These are phyloP conservation scores for Termitomyces sp. DNA, from an alignment of 1,284 basidiomycete genomes.

Conservation along the genomic window DNA sequence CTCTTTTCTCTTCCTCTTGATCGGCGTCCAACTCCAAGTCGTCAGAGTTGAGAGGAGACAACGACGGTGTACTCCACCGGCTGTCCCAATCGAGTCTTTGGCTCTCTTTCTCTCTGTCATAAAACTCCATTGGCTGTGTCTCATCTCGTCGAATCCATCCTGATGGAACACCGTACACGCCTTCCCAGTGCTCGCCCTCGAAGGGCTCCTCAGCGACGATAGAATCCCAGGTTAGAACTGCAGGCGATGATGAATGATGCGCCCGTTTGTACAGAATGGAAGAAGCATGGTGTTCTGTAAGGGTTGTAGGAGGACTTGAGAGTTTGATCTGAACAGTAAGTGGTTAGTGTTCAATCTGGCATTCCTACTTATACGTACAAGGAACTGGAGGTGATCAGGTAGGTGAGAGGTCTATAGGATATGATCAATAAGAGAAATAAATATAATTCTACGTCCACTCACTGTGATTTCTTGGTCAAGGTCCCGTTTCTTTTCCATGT, in stretches of 20 bases:
- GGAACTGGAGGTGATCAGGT: constrained; percentile 65
- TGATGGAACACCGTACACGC: constrained; percentile 51
- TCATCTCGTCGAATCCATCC: constrained; percentile 32
- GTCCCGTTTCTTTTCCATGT: constrained; percentile 45
- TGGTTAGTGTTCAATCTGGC: background rate
- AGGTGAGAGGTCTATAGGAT: constrained; percentile 45
- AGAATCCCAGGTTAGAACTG: constrained; percentile 60
- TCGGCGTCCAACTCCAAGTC: constrained; percentile 33
- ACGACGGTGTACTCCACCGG: constrained; percentile 40
- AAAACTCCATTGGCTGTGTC: constrained; percentile 15
- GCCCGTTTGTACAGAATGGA: constrained; percentile 40
- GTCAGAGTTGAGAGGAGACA: constrained; percentile 43
- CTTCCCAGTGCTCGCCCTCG: constrained; percentile 76
- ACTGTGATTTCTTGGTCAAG: constrained; percentile 65
- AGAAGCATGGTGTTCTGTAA: constrained; percentile 47
- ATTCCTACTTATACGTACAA: constrained; percentile 40
- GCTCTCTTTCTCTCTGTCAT: constrained; percentile 19
- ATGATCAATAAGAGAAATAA: background rate
- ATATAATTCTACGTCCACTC: constrained; percentile 8
- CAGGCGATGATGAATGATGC: constrained; percentile 38
- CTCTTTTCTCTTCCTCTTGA: constrained; percentile 26
- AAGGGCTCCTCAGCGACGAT: constrained; percentile 75
- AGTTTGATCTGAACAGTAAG: constrained; percentile 43
- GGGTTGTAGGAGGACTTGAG: constrained; percentile 43
- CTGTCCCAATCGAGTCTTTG: constrained; percentile 26